Evolutionary conservation across 2,329 filamentous ascomycete species (phyloP), one percentile per base, ranked within the genome.

Genomic region (Trichoderma koningii): DNA sequence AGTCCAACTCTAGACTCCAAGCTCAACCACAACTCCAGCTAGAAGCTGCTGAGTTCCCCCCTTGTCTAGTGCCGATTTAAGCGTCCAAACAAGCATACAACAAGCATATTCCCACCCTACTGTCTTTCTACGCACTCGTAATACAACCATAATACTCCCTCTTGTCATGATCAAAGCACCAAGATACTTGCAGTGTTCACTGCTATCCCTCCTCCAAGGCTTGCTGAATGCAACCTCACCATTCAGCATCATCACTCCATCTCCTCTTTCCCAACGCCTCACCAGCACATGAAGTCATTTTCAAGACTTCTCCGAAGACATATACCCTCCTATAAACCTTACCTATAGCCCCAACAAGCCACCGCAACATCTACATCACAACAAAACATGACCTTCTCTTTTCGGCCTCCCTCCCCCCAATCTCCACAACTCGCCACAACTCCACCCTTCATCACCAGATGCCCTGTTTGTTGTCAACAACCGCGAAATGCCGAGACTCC

Each of bases 31-130:
- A 55, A 5, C 21, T 26, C 26, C 14, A 23, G 50, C 50, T 34
- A 52, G 15, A 38, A 38, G 34, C 14, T 38, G 34, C 34, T 14
- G 34, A 45, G 44, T n/a, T n/a, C 44, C 51, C 30, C 44, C 52
- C 30, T 15, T 55, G 38, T n/a, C 45, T 60, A 60, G 45, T 45
- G 56, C 23, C 38, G 28, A 23, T 50, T 60, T 60, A 60, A 60
- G 56, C 56, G 56, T 60, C 56, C 44, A 60, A 60, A 60, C 56
- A 60, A 60, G 56, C 56, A 60, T 60, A 60, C 38, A 55, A 55
- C 52, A 60, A 47, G 55, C 44, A 48, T 59, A 59, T 17, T 15
- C 30, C 30, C 28, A 7, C 44, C 6, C 34, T 15, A 23, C n/a
- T 12, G 50, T 30, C n/a, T 55, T 55, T 55, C 52, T 44, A 23